These are phyloP conservation scores for Lactuca sativa DNA, from an alignment of 129 eudicot species.

Conservation along the genomic window DNA sequence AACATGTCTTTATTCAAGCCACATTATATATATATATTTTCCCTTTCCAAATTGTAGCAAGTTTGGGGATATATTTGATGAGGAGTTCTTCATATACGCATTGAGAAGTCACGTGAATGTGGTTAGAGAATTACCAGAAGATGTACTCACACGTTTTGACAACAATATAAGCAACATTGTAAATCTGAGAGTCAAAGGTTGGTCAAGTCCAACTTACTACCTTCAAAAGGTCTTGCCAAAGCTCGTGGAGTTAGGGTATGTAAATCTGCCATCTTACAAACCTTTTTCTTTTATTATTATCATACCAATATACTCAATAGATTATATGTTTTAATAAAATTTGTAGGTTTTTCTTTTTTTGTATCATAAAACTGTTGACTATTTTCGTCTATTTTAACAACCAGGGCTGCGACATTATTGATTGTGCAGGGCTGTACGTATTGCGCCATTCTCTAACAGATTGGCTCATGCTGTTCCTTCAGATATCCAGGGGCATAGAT, in stretches of 20 bases:
- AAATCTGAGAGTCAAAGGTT: slow-evolving; percentile 89
- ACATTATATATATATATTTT: not conserved
- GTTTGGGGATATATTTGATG: slow-evolving; percentile 96
- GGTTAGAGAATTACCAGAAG: slow-evolving; percentile 78
- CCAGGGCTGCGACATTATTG: slow-evolving; percentile 7
- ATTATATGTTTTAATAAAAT: not conserved
- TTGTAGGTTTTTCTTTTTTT: no score
- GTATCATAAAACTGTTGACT: not conserved
- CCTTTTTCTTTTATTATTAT: not conserved
- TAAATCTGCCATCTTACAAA: slow-evolving; percentile 13
- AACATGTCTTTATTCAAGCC: not conserved
- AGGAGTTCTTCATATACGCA: slow-evolving; percentile 93
- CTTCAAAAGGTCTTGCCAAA: slow-evolving; percentile 89
- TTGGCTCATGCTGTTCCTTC: slow-evolving; percentile 92
- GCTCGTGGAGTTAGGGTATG: slow-evolving; percentile 82
- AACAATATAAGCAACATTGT: slow-evolving; percentile 91
- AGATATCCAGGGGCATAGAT: slow-evolving; percentile 84
- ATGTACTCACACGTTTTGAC: slow-evolving; percentile 68
- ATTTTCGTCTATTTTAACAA: slow-evolving; percentile 1
- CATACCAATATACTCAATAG: not conserved
- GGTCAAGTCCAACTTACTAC: slow-evolving; percentile 95
- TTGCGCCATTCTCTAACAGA: slow-evolving; percentile 98
- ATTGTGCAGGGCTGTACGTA: slow-evolving; percentile 90
- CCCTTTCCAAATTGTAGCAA: slow-evolving; percentile 50
- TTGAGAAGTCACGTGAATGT: slow-evolving; percentile 81